Evolutionary conservation across 176 grass and related monocot species (phyloP).

Genomic region (Avena insularis): DNA sequence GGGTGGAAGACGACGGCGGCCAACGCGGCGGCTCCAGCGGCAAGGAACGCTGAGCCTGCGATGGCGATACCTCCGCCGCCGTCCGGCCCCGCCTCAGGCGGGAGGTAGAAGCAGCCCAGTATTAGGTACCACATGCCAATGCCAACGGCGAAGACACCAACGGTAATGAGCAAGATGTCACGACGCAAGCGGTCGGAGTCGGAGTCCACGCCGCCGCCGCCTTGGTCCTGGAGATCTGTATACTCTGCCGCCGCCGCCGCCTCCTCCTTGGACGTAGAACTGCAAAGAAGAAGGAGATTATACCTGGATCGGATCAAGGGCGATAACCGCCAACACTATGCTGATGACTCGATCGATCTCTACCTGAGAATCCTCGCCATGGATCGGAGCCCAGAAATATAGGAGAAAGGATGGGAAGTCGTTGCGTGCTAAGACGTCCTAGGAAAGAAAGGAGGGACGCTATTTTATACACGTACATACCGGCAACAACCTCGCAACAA

Average conservation of each 20-base stretch:
- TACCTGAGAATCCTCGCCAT: neutral
- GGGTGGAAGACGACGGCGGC: neutral
- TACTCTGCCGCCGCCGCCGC: neutral
- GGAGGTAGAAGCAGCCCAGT: neutral
- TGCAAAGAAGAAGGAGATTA: too few relatives aligned
- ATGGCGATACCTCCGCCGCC: neutral
- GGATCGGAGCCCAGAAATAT: neutral
- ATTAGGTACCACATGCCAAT: neutral
- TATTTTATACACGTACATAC: too few relatives aligned
- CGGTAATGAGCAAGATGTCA: neutral
- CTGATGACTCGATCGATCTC: neutral
- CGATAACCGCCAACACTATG: too few relatives aligned
- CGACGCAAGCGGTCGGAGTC: too few relatives aligned
- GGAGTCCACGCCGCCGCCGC: neutral
- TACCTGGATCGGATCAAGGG: too few relatives aligned
- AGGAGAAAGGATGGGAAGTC: too few relatives aligned
- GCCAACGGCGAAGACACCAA: neutral
- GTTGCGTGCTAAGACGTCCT: too few relatives aligned
- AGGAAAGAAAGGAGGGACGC: too few relatives aligned
- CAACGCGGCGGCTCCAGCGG: neutral
- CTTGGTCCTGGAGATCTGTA: neutral
- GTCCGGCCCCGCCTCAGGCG: neutral
- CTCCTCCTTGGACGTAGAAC: neutral
- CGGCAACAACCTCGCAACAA: too few relatives aligned
- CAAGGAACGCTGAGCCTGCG: neutral